Percentiles rank a stretch among this genome's conserved stretches.
Conservation (phyloP, 139 green algal species). For the Micractinium sp. region DNA sequence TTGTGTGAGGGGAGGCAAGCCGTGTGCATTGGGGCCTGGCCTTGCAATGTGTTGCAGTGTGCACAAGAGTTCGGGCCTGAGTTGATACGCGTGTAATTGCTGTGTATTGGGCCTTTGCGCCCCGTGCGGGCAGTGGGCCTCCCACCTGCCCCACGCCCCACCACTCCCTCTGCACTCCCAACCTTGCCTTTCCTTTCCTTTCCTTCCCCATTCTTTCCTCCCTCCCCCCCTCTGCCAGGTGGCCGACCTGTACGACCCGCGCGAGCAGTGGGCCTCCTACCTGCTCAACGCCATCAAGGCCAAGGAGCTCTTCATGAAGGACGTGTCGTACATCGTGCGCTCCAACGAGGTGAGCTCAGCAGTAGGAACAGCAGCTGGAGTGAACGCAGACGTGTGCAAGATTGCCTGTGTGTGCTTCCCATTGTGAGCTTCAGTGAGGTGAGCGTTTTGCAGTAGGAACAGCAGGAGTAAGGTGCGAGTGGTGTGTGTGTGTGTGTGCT, state of each 20-base stretch:
- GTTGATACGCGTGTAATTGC: too few species aligned
- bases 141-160: background rate
- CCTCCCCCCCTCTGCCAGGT: conserved; percentile 44
- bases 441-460: too few species aligned
- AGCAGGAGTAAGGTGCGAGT: too few species aligned
- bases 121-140: background rate
- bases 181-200: background rate
- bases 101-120: background rate
- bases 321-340: conserved; percentile 98
- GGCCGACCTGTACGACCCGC: conserved; percentile 95
- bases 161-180: background rate
- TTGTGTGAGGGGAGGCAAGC: too few species aligned
- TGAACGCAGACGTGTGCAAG: too few species aligned
- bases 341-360: conserved; percentile 60
- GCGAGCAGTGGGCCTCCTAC: conserved; percentile 95
- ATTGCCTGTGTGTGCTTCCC: too few species aligned
- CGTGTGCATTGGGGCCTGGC: too few species aligned
- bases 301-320: conserved; percentile 93
- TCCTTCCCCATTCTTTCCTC: background rate
- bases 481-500: too few species aligned
- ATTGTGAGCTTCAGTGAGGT: too few species aligned
- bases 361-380: too few species aligned
- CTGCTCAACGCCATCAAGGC: conserved; percentile 98
- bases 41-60: too few species aligned
- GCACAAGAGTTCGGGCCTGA: too few species aligned